These are phyloP conservation scores for Aspergillus panamensis DNA, from an alignment of 495 filamentous ascomycete species.

Conservation along the genomic window DNA sequence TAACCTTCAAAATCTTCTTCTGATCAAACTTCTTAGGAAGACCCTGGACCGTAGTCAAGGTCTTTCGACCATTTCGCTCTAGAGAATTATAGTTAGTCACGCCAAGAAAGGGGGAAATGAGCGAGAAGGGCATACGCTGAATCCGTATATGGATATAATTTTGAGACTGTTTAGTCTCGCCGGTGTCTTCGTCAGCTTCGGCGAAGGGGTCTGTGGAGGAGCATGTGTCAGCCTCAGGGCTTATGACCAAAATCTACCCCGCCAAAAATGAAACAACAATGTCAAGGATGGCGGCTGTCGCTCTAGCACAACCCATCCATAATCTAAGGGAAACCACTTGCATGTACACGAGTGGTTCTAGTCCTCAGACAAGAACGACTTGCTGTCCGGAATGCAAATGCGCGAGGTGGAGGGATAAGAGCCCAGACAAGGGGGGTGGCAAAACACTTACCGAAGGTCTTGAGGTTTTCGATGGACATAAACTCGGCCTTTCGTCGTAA, in stretches of 20 bases:
- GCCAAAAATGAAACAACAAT: constrained; percentile 16
- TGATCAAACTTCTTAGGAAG: constrained; percentile 97
- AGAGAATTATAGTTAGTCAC: constrained; percentile 27
- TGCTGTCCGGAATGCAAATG: neutral
- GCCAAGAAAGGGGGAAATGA: neutral
- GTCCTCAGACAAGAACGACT: neutral
- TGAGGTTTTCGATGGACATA: constrained; percentile 99
- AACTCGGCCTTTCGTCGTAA: constrained; percentile 62
- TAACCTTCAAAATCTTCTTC: constrained; percentile 99
- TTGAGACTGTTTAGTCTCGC: constrained; percentile 87
- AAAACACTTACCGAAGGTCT: constrained; percentile 85
- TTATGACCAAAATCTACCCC: constrained; percentile 37
- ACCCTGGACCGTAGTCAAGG: constrained; percentile 98
- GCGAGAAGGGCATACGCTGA: constrained; percentile 70
- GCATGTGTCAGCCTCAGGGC: constrained; percentile 36
- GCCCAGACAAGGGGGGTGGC: constrained; percentile 27
- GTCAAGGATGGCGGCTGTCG: too few species aligned
- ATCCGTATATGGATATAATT: constrained; percentile 99
- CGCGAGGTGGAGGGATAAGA: constrained; percentile 1
- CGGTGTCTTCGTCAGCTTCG: constrained; percentile 99
- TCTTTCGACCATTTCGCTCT: constrained; percentile 99
- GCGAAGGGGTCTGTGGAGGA: constrained; percentile 90
- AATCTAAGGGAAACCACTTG: neutral
- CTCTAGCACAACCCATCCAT: constrained; percentile 5
- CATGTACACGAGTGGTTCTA: neutral